These are phyloP conservation scores for Hydrangea macrophylla DNA, from an alignment of 148 eudicot genomes.

Conservation along the genomic window DNA sequence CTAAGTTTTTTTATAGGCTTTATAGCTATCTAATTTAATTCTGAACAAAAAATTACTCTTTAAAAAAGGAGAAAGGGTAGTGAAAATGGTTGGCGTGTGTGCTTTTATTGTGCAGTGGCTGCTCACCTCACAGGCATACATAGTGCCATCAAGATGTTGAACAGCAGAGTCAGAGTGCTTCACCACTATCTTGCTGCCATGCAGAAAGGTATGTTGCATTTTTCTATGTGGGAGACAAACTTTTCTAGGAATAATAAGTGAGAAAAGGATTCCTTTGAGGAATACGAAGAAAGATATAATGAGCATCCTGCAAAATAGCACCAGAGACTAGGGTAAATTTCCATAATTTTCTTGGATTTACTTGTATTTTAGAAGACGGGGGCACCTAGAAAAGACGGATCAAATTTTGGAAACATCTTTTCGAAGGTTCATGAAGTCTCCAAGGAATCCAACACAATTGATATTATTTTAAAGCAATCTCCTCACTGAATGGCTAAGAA, in stretches of 20 bases:
- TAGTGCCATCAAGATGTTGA: conserved; percentile 97
- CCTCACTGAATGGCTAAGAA: not conserved
- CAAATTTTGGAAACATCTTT: not conserved
- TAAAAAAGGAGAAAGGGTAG: too few species aligned
- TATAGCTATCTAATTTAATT: not conserved
- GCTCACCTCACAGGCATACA: conserved; percentile 93
- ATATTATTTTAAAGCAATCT: not conserved
- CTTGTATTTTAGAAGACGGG: not conserved
- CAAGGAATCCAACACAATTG: not conserved
- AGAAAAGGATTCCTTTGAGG: not conserved
- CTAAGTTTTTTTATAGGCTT: not conserved
- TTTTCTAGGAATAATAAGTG: not conserved
- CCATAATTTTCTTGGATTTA: conserved; percentile 2
- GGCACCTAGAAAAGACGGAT: not conserved
- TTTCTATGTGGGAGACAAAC: not conserved
- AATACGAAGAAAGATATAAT: not conserved
- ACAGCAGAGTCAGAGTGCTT: conserved; percentile 84
- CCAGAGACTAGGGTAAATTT: not conserved
- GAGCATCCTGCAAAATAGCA: not conserved
- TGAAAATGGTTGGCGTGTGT: not conserved
- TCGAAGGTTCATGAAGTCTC: not conserved
- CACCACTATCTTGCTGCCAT: conserved; percentile 84
- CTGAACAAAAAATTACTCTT: too few species aligned
- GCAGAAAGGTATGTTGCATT: conserved; percentile 67
- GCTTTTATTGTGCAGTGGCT: conserved; percentile 71